Evolutionary conservation across 2,329 filamentous ascomycete genomes (phyloP).

Genomic region (Aspergillus candidus): DNA sequence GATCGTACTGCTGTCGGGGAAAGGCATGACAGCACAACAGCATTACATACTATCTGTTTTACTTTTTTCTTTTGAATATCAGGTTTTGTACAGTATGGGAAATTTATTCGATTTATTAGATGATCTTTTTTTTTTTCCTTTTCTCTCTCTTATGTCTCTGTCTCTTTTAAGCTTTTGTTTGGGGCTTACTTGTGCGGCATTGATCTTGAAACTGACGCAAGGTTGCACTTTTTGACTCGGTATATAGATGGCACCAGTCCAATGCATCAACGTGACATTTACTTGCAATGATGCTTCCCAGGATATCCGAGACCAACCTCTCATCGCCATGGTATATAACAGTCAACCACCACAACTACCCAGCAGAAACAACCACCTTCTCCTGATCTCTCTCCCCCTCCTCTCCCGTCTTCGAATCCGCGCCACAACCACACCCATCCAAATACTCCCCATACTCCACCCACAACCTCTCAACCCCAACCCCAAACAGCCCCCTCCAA

Average conservation of each 20-base stretch:
- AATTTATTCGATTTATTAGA: slow-evolving; percentile 29
- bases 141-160: slow-evolving; percentile 13
- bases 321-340: too few species aligned
- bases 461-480: slow-evolving; percentile 65
- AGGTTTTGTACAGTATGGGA: slow-evolving; percentile 38
- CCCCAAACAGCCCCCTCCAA: slow-evolving; percentile 53
- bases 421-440: slow-evolving; percentile 22
- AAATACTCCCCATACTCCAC: slow-evolving; percentile 58
- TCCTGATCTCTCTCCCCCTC: slow-evolving; percentile 1
- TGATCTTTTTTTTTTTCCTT: slow-evolving; percentile 17
- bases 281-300: too few species aligned
- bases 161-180: slow-evolving; percentile 15
- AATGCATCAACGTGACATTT: too few species aligned
- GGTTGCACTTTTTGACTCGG: slow-evolving; percentile 4
- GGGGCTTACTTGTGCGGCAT: slow-evolving; percentile 9
- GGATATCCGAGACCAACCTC: too few species aligned
- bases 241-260: slow-evolving; percentile 7
- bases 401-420: slow-evolving; percentile 1
- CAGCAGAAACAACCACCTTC: not conserved
- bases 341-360: too few species aligned
- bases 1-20: slow-evolving; percentile 7
- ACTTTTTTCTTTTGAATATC: slow-evolving; percentile 28
- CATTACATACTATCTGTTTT: slow-evolving; percentile 21
- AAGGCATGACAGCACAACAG: slow-evolving; percentile 9
- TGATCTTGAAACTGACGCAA: slow-evolving; percentile 5